These are phyloP conservation scores for Umbelopsis sp. DNA, from an alignment of 371 early-diverging fungal species.

Conservation along the genomic window DNA sequence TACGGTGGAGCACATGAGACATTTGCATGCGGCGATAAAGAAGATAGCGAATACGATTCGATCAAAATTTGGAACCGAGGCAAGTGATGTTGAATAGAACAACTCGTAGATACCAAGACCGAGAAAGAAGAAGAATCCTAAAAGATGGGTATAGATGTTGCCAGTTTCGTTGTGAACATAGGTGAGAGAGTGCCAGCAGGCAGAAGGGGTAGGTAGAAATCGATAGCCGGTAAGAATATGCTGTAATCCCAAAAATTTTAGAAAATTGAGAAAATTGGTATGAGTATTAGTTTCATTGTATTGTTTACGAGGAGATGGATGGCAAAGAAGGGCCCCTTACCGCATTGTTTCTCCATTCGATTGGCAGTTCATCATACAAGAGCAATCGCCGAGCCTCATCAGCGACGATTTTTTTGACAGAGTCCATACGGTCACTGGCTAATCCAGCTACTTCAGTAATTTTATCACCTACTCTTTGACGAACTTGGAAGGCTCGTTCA, in stretches of 20 bases:
- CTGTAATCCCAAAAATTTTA: conserved; percentile 24
- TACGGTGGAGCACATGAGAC: conserved; percentile 74
- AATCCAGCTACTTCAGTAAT: conserved; percentile 40
- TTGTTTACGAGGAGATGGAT: not conserved
- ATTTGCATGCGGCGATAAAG: conserved; percentile 66
- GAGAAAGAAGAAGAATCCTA: conserved; percentile 69
- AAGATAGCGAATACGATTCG: conserved; percentile 61
- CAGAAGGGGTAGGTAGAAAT: conserved; percentile 61
- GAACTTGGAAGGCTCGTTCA: conserved; percentile 40
- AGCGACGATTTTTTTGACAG: conserved; percentile 41
- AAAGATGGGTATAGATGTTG: conserved; percentile 82
- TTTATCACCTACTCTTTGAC: conserved; percentile 40
- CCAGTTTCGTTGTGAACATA: conserved; percentile 87
- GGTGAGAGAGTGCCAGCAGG: conserved; percentile 69
- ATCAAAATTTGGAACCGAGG: conserved; percentile 56
- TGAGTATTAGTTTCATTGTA: not conserved
- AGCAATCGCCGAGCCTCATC: conserved; percentile 43
- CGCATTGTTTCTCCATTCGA: conserved; percentile 50
- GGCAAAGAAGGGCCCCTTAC: conserved; percentile 23
- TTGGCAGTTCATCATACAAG: conserved; percentile 52
- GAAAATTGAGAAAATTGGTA: too few species aligned
- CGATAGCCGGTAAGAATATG: conserved; percentile 75
- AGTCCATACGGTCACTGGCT: conserved; percentile 48
- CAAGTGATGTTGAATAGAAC: conserved; percentile 49
- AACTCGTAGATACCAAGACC: conserved; percentile 53